A percentile compares a stretch with the other conserved stretches of the same genome.
phyloP scores from a whole-genome alignment of 805 yeast genomes.

The Ogataea trehaloabstinens region DNA sequence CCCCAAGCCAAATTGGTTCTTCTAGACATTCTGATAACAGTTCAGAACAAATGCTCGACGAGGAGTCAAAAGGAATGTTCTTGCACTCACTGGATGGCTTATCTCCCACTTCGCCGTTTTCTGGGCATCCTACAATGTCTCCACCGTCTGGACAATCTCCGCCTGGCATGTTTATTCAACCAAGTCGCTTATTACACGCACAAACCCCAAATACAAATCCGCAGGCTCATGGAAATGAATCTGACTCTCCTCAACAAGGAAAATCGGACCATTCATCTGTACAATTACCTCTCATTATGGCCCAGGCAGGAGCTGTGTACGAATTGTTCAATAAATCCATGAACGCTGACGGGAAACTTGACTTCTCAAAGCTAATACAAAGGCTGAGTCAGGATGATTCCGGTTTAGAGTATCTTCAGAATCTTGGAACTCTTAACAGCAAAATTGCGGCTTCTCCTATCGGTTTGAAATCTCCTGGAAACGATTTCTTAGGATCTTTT shows the following conservation, averaged over 20 bases:
- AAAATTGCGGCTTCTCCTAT: slow-evolving; percentile 12
- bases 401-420: background rate
- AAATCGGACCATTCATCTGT: slow-evolving; percentile 8
- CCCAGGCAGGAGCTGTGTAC: slow-evolving; percentile 21
- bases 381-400: slow-evolving; percentile 11
- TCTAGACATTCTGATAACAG: no score
- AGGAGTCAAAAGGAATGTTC: slow-evolving; percentile 2
- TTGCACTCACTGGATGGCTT: background rate
- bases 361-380: slow-evolving; percentile 24
- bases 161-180: background rate
- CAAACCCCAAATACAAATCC: background rate
- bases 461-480: slow-evolving; percentile 11
- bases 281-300: slow-evolving; percentile 15
- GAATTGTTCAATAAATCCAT: slow-evolving; percentile 22
- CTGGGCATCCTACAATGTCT: background rate
- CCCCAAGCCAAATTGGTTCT: background rate
- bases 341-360: slow-evolving; percentile 18
- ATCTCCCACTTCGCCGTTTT: background rate
- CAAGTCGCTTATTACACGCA: background rate
- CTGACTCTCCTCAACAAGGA: background rate
- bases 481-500: background rate
- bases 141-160: background rate
- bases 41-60: background rate
- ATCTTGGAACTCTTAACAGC: background rate
- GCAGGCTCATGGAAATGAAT: no score